phyloP scores from a whole-genome alignment of 106 monocot species.

The Dendrobium chrysotoxum region DNA sequence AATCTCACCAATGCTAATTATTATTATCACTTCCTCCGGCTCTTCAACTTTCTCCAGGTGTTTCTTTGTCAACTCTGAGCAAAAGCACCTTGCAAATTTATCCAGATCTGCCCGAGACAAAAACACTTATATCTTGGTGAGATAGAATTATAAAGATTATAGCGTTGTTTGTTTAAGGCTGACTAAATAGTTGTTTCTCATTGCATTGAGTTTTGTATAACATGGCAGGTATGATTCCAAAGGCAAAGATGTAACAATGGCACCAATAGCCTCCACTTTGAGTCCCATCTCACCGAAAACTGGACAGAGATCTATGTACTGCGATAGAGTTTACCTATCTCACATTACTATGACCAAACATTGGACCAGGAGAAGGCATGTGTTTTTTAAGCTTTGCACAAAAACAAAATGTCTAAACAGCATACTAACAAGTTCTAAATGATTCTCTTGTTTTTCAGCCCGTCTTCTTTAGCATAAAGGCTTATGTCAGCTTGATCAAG shows the following conservation, averaged over 20 bases:
- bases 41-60: conserved; percentile 41
- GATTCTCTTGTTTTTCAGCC: conserved; percentile 32
- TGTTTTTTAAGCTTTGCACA: background rate
- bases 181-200: background rate
- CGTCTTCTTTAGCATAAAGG: conserved; percentile 70
- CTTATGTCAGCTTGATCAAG: conserved; percentile 76
- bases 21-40: too few species aligned
- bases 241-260: conserved; percentile 51
- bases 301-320: conserved; percentile 70
- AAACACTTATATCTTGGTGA: conserved; percentile 60
- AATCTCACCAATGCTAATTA: background rate
- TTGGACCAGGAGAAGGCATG: conserved; percentile 83
- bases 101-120: conserved; percentile 77
- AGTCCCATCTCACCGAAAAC: conserved; percentile 27
- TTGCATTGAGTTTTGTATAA: background rate
- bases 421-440: background rate
- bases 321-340: conserved; percentile 74
- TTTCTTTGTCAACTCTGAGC: conserved; percentile 71
- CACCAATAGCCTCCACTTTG: conserved; percentile 50
- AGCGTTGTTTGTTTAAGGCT: background rate
- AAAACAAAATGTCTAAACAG: too few species aligned
- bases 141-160: background rate
- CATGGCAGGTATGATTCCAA: conserved; percentile 72
- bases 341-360: conserved; percentile 59
- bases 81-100: conserved; percentile 67